phyloP scores from a whole-genome alignment of 2,329 filamentous ascomycete genomes.

The Aspergillus neoniger region DNA sequence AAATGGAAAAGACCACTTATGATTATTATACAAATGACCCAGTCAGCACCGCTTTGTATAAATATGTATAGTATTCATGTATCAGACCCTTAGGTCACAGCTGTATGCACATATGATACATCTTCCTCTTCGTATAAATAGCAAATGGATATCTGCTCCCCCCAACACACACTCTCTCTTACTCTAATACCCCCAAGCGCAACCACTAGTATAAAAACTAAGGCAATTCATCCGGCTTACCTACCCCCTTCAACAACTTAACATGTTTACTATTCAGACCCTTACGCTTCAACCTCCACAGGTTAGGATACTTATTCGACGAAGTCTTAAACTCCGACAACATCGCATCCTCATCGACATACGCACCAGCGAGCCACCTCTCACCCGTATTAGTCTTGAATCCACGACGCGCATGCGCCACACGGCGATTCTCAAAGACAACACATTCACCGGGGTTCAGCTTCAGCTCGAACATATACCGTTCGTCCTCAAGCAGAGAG shows the following conservation, averaged over 20 bases:
- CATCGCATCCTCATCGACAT: constrained; percentile 70
- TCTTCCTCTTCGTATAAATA: too few species aligned
- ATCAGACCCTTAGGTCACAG: neutral
- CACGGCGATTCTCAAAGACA: constrained; percentile 84
- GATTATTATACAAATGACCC: too few species aligned
- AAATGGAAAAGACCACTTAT: too few species aligned
- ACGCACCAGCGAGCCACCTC: constrained; percentile 83
- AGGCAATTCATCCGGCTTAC: neutral
- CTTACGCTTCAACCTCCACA: neutral
- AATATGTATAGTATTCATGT: too few species aligned
- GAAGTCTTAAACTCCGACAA: constrained; percentile 45
- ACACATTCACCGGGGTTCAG: constrained; percentile 82
- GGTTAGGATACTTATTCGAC: neutral
- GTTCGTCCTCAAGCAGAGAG: constrained; percentile 55
- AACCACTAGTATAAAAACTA: too few species aligned
- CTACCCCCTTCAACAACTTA: neutral
- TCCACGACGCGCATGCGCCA: constrained; percentile 78
- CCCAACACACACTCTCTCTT: too few species aligned
- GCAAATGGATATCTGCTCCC: neutral
- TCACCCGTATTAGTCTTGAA: constrained; percentile 68
- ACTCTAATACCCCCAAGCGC: too few species aligned
- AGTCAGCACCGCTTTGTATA: too few species aligned
- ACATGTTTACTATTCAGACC: neutral
- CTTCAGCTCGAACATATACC: constrained; percentile 68
- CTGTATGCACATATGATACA: neutral